Conservation (phyloP, 2,329 filamentous ascomycete genomes). For the Penicillium sclerotiorum region DNA sequence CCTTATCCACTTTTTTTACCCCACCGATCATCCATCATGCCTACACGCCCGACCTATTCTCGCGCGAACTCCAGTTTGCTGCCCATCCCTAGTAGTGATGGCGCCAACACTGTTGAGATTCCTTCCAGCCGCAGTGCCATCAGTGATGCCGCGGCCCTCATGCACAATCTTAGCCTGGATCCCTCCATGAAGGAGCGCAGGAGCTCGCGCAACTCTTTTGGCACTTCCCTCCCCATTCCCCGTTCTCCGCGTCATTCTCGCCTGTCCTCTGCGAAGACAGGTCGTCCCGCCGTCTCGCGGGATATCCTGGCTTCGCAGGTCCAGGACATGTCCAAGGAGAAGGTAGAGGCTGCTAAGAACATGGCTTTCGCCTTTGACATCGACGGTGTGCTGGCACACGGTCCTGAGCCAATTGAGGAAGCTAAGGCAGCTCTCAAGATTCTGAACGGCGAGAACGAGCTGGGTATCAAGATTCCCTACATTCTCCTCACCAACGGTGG, state of each 20-base stretch:
- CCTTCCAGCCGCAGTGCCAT: constrained; percentile 69
- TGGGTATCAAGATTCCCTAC: constrained; percentile 76
- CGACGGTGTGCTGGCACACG: constrained; percentile 74
- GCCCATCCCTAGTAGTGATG: constrained; percentile 32
- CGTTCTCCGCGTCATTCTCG: constrained; percentile 69
- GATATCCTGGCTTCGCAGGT: constrained; percentile 71
- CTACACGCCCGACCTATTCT: constrained; percentile 49
- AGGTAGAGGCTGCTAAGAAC: constrained; percentile 71
- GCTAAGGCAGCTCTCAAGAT: constrained; percentile 68
- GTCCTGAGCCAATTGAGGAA: constrained; percentile 70
- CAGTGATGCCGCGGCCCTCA: constrained; percentile 68
- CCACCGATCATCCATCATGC: constrained; percentile 40
- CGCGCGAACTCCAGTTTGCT: constrained; percentile 4
- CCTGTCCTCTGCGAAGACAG: constrained; percentile 63
- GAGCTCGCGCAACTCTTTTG: constrained; percentile 75
- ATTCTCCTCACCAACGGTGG: constrained; percentile 77
- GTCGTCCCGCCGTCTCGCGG: constrained; percentile 57
- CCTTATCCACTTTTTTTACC: constrained; percentile 4
- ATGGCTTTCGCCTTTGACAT: constrained; percentile 75
- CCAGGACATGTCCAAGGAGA: constrained; percentile 67
- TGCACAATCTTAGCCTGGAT: constrained; percentile 71
- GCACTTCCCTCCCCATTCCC: constrained; percentile 71
- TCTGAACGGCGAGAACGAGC: constrained; percentile 74
- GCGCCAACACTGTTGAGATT: constrained; percentile 64
- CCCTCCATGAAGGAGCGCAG: constrained; percentile 70